Evolutionary conservation across 1,139 yeast genomes (phyloP).

Genomic region (Kurtzmaniella natalensis): DNA sequence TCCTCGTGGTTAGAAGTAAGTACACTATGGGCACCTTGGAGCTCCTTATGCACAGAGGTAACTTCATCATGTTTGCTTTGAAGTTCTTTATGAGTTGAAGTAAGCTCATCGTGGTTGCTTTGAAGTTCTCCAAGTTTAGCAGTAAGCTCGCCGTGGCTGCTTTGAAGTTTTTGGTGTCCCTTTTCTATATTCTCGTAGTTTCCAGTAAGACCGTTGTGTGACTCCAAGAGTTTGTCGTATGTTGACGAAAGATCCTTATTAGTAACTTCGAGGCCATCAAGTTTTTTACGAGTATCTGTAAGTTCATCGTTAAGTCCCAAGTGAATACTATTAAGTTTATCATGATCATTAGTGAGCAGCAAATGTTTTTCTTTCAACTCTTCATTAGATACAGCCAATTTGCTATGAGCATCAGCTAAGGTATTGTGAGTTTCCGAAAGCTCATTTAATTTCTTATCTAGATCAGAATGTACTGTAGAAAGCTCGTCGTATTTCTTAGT

Average conservation of each 20-base stretch:
- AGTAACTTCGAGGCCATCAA: not conserved
- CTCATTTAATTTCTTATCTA: not conserved
- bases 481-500: not conserved
- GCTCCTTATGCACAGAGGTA: not conserved
- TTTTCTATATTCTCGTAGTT: not conserved
- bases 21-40: not conserved
- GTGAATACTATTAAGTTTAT: not conserved
- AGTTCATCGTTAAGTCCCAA: not conserved
- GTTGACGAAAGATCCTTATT: not conserved
- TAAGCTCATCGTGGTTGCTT: not conserved
- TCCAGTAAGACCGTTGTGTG: not conserved
- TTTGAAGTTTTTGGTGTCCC: not conserved
- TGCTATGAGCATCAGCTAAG: too few species aligned
- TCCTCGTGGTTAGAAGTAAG: not conserved
- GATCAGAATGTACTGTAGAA: not conserved
- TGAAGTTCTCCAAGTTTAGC: not conserved
- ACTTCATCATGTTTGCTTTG: not conserved
- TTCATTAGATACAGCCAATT: too few species aligned
- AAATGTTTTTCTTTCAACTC: constrained; percentile 7
- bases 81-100: not conserved
- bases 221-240: not conserved
- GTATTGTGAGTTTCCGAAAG: not conserved
- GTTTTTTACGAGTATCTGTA: not conserved
- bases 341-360: not conserved
- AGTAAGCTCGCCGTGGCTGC: too few species aligned